Evolutionary conservation across 441 rosid species (phyloP), one percentile per base, ranked within the genome.

Genomic region (Metrosideros polymorpha): DNA sequence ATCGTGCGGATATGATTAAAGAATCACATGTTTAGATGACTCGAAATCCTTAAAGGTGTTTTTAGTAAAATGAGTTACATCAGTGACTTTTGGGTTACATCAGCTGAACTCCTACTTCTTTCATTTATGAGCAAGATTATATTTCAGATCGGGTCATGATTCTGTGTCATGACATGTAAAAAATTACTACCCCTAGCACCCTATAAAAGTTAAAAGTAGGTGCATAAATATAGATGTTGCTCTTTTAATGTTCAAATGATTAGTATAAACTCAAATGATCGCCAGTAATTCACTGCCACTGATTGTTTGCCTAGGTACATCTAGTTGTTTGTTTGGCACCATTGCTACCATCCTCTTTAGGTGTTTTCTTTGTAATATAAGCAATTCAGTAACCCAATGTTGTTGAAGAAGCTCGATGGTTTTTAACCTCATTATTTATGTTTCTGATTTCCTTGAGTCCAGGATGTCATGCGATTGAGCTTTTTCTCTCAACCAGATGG

Each of bases 401-500:
- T 22, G 79, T 39, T 71, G 79, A 71, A 71, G 47, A 35, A 39
- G 79, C 79, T 71, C n/a, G 3, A 71, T 71, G 79, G 9, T 22
- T 71, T 71, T 71, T 71, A 39, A 71, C 79, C 47, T 35, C 27
- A 66, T 66, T 66, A 66, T 39, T 71, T 71, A 42, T 71, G 47
- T 35, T 71, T 71, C 43, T 0, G 15, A 71, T 85, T 90, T 50
- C 84, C 84, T 56, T 85, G 83, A 76, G 59, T 89, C 71, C 92
- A 96, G 99, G 98, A 98, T 86, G 59, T 87, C 57, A 84, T 93
- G 90, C 92, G 92, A 82, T 91, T 98, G 93, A 93, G 86, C 91
- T 96, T 96, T 88, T 96, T 93, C 93, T 92, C 98, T 85, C 93
- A 95, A 94, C 99, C 99, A 85, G 99, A 98, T 92, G 99, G 99